A percentile compares a stretch with the other conserved stretches of the same genome.
Evolutionary conservation across 306 rosid genomes (phyloP).

Genomic region (Clitoria ternatea): DNA sequence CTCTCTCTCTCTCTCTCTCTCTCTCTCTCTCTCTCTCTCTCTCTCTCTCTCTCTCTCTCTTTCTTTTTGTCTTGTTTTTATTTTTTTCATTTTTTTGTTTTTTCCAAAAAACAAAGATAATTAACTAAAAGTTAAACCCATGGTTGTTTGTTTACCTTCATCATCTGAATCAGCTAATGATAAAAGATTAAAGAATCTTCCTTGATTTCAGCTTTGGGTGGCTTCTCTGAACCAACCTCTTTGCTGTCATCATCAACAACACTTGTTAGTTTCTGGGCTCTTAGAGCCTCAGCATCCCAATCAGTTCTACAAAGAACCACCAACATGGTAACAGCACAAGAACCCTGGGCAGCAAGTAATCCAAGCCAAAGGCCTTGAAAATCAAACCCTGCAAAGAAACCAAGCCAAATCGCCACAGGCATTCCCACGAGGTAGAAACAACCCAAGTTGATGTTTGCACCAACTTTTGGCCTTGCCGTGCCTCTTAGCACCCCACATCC

Average conservation of each 20-base stretch:
- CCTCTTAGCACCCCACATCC: slow-evolving; percentile 97
- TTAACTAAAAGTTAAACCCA: slow-evolving; percentile 42
- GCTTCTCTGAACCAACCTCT: slow-evolving; percentile 31
- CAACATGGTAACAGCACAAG: slow-evolving; percentile 83
- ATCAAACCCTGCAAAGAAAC: slow-evolving; percentile 60
- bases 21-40: not conserved
- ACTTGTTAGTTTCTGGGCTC: slow-evolving; percentile 55
- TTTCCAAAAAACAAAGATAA: not conserved
- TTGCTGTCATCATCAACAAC: slow-evolving; percentile 33
- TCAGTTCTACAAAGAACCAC: slow-evolving; percentile 59
- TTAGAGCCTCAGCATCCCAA: slow-evolving; percentile 65
- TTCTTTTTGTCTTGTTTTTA: slow-evolving; percentile 20
- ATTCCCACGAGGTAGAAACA: slow-evolving; percentile 88
- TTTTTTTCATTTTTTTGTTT: slow-evolving; percentile 22
- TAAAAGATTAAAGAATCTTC: slow-evolving; percentile 47
- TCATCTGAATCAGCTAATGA: slow-evolving; percentile 25
- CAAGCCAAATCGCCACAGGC: slow-evolving; percentile 77
- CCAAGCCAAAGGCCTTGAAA: slow-evolving; percentile 87
- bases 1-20: not conserved
- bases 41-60: not conserved
- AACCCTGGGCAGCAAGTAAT: slow-evolving; percentile 73
- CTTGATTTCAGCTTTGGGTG: slow-evolving; percentile 34
- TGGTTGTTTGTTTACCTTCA: slow-evolving; percentile 33
- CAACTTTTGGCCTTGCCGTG: slow-evolving; percentile 80
- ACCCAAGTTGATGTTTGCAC: slow-evolving; percentile 76